These are phyloP conservation scores for Puccinia horiana DNA, from an alignment of 1,284 basidiomycete species.

Conservation along the genomic window DNA sequence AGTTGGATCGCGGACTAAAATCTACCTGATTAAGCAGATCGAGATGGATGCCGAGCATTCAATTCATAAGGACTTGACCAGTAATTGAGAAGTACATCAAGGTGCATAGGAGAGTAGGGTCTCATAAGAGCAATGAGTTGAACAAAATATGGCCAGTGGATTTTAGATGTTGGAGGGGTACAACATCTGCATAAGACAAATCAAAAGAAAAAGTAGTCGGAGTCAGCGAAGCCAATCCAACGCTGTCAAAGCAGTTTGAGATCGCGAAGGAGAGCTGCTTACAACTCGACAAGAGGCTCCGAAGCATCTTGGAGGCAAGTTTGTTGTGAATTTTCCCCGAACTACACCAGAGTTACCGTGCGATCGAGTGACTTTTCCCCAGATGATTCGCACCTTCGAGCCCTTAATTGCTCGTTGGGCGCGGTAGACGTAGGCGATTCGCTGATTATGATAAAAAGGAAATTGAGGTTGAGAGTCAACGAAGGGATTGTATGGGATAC, in stretches of 20 bases:
- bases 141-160: background rate
- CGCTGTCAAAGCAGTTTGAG: no score
- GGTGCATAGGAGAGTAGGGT: no score
- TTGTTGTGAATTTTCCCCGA: constrained; percentile 43
- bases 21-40: no score
- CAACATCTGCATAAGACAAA: constrained; percentile 27
- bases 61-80: no score
- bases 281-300: constrained; percentile 48
- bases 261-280: background rate
- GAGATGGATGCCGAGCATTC: no score
- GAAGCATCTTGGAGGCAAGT: constrained; percentile 45
- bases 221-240: background rate
- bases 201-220: background rate
- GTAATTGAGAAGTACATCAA: no score
- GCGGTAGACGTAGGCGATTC: constrained; percentile 48
- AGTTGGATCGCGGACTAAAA: no score
- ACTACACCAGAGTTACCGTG: constrained; percentile 49
- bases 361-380: constrained; percentile 46
- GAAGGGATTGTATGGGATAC: no score
- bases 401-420: constrained; percentile 48
- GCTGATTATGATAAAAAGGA: background rate
- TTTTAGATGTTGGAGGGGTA: constrained; percentile 40
- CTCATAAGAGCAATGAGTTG: background rate
- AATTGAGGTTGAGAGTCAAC: background rate
- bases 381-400: constrained; percentile 47